phyloP scores from a whole-genome alignment of 345 rosid genomes.

The Tarenaya hassleriana region DNA sequence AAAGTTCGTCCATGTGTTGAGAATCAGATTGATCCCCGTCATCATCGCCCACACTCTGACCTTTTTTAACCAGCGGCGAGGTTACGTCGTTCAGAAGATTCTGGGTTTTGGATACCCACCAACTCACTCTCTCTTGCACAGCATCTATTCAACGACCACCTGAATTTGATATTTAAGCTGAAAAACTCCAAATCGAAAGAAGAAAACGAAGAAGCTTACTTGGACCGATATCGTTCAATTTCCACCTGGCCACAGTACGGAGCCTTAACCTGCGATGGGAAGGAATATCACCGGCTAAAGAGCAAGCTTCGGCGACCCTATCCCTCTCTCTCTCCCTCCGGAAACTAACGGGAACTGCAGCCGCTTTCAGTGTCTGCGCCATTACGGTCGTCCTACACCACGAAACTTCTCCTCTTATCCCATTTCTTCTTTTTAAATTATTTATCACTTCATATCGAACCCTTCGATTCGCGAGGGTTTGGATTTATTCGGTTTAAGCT shows the following conservation, averaged over 20 bases:
- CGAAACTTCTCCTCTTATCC: too few species aligned
- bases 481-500: too few species aligned
- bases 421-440: too few species aligned
- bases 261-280: conserved; percentile 37
- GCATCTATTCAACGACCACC: conserved; percentile 38
- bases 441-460: too few species aligned
- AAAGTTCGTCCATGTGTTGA: conserved; percentile 58
- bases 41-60: conserved; percentile 43
- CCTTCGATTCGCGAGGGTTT: too few species aligned
- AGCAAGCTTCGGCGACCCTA: conserved; percentile 17
- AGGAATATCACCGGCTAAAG: conserved; percentile 21
- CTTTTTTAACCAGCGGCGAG: conserved; percentile 54
- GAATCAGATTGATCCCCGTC: conserved; percentile 34
- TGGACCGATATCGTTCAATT: conserved; percentile 56
- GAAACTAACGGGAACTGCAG: background rate
- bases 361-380: conserved; percentile 21
- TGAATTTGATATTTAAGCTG: background rate
- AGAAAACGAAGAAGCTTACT: conserved; percentile 33
- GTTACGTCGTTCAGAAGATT: conserved; percentile 48
- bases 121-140: conserved; percentile 59
- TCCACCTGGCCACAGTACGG: conserved; percentile 59
- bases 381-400: conserved; percentile 14
- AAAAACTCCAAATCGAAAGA: background rate
- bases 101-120: conserved; percentile 85
- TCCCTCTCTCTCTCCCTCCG: background rate